phyloP scores from a whole-genome alignment of 2,329 filamentous ascomycete genomes.

The Pleomassaria siparia region DNA sequence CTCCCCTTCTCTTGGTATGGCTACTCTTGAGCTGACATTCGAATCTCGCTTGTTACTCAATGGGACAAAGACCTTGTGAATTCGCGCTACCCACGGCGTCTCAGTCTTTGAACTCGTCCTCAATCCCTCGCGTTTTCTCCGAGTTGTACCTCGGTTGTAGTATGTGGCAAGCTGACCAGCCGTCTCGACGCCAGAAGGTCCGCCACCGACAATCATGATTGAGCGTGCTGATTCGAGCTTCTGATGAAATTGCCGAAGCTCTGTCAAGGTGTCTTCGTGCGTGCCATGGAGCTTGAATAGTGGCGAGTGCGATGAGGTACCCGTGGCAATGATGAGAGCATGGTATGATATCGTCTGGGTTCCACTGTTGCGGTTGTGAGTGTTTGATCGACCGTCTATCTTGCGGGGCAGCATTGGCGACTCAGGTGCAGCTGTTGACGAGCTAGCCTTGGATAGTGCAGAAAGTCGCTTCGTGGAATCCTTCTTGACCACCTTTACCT shows the following conservation, averaged over 20 bases:
- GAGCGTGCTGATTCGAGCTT: conserved; percentile 26
- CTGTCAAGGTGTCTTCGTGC: conserved; percentile 34
- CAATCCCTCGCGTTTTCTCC: neutral
- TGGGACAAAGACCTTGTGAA: conserved; percentile 2
- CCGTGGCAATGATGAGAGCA: conserved; percentile 39
- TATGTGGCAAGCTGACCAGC: conserved; percentile 39
- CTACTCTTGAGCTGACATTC: neutral
- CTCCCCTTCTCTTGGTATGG: neutral
- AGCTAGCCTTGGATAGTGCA: conserved; percentile 1
- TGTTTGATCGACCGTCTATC: conserved; percentile 4
- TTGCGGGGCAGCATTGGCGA: neutral
- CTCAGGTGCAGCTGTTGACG: neutral
- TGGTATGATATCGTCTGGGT: conserved; percentile 34
- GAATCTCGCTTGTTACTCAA: neutral
- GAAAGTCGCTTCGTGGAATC: conserved; percentile 1
- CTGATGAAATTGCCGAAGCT: conserved; percentile 31
- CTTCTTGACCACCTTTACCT: conserved; percentile 16
- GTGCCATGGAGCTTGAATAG: conserved; percentile 38
- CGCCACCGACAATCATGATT: conserved; percentile 38
- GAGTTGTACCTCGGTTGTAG: conserved; percentile 22
- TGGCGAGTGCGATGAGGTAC: conserved; percentile 32
- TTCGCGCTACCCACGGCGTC: no score
- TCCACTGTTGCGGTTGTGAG: neutral
- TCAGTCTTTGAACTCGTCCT: neutral
- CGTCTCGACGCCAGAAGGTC: conserved; percentile 37